Base-by-base conservation (phyloP, 208 protist species). In the Trypanosoma avium region DNA sequence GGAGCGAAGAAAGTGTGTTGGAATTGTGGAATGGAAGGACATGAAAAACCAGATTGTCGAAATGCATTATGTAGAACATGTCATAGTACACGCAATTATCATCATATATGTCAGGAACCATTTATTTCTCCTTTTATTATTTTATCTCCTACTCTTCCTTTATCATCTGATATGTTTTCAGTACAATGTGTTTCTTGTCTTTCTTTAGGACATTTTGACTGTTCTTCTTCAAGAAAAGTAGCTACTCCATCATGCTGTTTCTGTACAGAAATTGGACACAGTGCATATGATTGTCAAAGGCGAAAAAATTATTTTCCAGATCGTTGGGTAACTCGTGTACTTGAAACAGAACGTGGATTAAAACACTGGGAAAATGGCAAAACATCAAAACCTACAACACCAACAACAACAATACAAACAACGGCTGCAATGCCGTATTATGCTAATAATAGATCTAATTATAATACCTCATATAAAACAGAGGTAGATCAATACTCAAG, bases 31-130 rank as follows among this genome's bases (percentile, higher is more conserved):
- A 78, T 94, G 62, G 52, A 75, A 3, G 82, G 81, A 0, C 87
- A 94, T 45, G 87, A 94, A 61, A 94, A 94, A 61, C 82, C 87
- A 7, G 57, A 81, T n/a, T 94, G 87, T 75, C 73, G 73, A 13
- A 94, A 94, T 67, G 64, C 48, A 36, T 63, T 94, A 5, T 94
- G 87, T 67, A 73, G 71, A 43, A 77, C 67, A 19, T 94, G 87
- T 59, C 87, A 93, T 32, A 73, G 68, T 15, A 69, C 63, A 43
- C 68, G 74, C 17, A 27, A 49, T 12, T 55, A 65, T 1, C 74
- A 89, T 50, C 73, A 77, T 40, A 73, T 79, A 33, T 62, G 48
- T 26, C 57, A 75, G 7, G 72, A 77, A 19, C 32, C 36, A 17
- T 27, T 22, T 15, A 40, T 70, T 26, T 92, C 86, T 7, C 75